Base-by-base conservation (phyloP, 2,329 filamentous ascomycete species). In the Nigrospora sphaerica region DNA sequence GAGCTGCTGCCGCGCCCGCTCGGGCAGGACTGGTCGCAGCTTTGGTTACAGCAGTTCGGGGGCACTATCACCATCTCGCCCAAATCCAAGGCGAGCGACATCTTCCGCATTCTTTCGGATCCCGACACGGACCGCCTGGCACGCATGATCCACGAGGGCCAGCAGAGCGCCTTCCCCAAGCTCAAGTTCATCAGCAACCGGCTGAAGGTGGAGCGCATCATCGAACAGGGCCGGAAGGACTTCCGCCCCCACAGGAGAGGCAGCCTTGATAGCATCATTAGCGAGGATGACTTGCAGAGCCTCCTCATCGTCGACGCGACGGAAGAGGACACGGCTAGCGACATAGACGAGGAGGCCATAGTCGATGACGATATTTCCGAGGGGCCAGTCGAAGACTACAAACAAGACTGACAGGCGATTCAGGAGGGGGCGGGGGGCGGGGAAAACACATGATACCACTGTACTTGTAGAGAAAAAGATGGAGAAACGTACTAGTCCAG, bases 61-160 rank as follows among this genome's bases (percentile, higher is more conserved):
- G 93, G 93, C 28, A 97, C 89, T 11, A 86, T 97, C 52, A 98
- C 93, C 12, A 91, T 98, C 59, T 97, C 92, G 91, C 93, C 93
- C 9, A 89, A 90, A 63, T 85, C 83, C 12, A 71, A 83, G 3
- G 69, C 81, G 2, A 85, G 81, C 1, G 93, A 98, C 67, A 95
- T 96, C 62, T 82, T 77, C 62, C 80, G 88, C 56, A 95, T 98
- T 50, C 75, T 98, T 1, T 82, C 84, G 1, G 93, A 98, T 60
- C 93, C 93, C 0, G 84, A 81, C 37, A 72, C 83, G 3, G 72
- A 82, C 42, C 77, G 90, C 4, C 70, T 98, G 12, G 88, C 86
- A 7, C 78, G 86, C 34, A 96, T 97, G 92, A 79, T 98, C 13
- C 86, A 90, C 51, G 86, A 88, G 48, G 93, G 93, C 17, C 86